phyloP scores from a whole-genome alignment of 495 filamentous ascomycete species.

The Astrocystis sublimbata region DNA sequence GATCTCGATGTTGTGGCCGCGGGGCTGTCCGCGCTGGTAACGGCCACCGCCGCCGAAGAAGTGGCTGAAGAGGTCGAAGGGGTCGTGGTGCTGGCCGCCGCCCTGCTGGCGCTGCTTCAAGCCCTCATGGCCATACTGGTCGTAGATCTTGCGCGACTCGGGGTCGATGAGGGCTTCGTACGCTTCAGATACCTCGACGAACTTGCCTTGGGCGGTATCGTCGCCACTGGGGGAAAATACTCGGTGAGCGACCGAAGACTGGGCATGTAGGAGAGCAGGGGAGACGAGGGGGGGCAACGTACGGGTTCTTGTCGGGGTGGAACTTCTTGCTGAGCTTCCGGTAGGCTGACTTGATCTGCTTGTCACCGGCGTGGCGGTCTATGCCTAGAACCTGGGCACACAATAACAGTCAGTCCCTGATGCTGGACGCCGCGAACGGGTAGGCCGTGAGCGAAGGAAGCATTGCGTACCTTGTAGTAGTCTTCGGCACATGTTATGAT shows the following conservation, averaged over 20 bases:
- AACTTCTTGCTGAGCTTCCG: slow-evolving; percentile 90
- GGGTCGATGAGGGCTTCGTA: slow-evolving; percentile 89
- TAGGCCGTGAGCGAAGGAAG: not conserved
- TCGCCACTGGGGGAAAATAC: slow-evolving; percentile 59
- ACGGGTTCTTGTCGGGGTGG: slow-evolving; percentile 99
- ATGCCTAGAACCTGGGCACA: slow-evolving; percentile 69
- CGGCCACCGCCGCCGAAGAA: slow-evolving; percentile 94
- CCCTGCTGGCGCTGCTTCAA: slow-evolving; percentile 80
- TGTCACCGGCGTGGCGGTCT: slow-evolving; percentile 77
- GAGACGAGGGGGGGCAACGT: slow-evolving; percentile 36
- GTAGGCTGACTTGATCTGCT: slow-evolving; percentile 96
- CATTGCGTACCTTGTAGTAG: slow-evolving; percentile 77
- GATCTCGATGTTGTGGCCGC: slow-evolving; percentile 89
- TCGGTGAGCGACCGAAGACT: slow-evolving; percentile 5
- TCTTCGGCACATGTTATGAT: slow-evolving; percentile 61
- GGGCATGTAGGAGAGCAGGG: not conserved
- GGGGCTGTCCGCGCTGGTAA: slow-evolving; percentile 74
- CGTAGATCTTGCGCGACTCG: slow-evolving; percentile 86
- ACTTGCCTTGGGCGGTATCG: slow-evolving; percentile 80
- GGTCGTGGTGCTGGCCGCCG: slow-evolving; percentile 70
- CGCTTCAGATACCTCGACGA: slow-evolving; percentile 92
- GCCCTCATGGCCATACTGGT: slow-evolving; percentile 92
- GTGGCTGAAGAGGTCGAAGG: slow-evolving; percentile 94
- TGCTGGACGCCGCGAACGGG: not conserved
- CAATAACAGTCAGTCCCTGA: slow-evolving; percentile 5